These are phyloP conservation scores for Ganoderma lingzhi DNA, from an alignment of 1,284 basidiomycete genomes.

Conservation along the genomic window DNA sequence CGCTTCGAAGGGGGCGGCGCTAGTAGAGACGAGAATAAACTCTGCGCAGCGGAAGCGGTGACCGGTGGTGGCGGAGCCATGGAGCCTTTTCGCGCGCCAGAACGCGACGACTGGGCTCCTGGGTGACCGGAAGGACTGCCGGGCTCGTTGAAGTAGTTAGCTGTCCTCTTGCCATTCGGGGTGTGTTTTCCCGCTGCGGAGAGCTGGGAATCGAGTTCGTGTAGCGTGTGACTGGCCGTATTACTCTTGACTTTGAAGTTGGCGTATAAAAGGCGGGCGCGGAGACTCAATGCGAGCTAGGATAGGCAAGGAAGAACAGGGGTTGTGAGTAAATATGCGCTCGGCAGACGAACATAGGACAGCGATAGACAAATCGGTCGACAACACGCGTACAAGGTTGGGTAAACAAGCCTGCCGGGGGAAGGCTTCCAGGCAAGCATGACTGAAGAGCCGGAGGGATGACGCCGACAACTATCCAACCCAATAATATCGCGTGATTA, in stretches of 20 bases:
- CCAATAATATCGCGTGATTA: constrained; percentile 8
- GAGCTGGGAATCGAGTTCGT: constrained; percentile 70
- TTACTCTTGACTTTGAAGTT: constrained; percentile 83
- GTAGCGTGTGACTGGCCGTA: constrained; percentile 66
- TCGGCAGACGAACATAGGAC: background rate
- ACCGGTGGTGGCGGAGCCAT: constrained; percentile 58
- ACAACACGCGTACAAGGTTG: background rate
- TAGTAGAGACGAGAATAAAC: constrained; percentile 75
- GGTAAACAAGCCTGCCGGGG: constrained; percentile 36
- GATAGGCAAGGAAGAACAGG: constrained; percentile 44
- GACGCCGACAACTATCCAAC: background rate
- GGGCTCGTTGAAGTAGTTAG: constrained; percentile 58
- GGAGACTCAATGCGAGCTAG: constrained; percentile 79
- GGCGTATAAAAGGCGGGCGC: constrained; percentile 79
- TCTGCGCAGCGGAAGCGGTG: constrained; percentile 56
- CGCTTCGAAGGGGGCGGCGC: constrained; percentile 77
- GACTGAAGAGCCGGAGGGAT: constrained; percentile 14
- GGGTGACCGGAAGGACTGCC: constrained; percentile 25
- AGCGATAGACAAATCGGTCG: background rate
- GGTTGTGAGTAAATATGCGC: constrained; percentile 41
- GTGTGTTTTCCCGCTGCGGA: constrained; percentile 35
- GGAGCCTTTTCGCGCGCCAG: constrained; percentile 47
- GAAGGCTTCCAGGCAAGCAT: constrained; percentile 16
- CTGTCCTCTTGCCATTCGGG: constrained; percentile 45
- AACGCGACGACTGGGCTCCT: constrained; percentile 36